Percentiles rank a stretch among this genome's conserved stretches.
Conservation (phyloP, 2,329 filamentous ascomycete species). For the Apiospora sp. region DNA sequence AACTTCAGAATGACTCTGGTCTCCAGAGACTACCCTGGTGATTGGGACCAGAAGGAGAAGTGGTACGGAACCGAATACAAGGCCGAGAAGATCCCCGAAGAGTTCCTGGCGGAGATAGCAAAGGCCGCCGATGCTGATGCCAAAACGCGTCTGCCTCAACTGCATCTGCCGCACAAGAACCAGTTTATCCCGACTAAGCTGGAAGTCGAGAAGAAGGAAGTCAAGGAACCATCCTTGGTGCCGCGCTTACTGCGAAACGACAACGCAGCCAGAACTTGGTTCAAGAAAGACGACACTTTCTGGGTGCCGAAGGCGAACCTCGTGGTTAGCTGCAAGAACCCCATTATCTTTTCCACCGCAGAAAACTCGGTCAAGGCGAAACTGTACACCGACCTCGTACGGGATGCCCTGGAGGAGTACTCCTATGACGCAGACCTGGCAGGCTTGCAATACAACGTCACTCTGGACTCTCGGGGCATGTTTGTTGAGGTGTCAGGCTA, state of each 20-base stretch:
- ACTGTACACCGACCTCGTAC: constrained; percentile 86
- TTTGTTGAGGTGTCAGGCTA: constrained; percentile 86
- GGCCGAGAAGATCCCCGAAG: constrained; percentile 81
- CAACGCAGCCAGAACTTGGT: constrained; percentile 83
- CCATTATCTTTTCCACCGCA: constrained; percentile 80
- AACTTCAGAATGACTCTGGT: constrained; percentile 88
- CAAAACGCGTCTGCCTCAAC: constrained; percentile 68
- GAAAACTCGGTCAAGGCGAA: constrained; percentile 90
- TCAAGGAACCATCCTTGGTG: constrained; percentile 74
- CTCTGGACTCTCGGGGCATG: constrained; percentile 74
- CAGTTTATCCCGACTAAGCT: constrained; percentile 94
- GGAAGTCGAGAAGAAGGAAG: constrained; percentile 92
- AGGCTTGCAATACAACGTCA: constrained; percentile 84
- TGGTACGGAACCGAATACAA: constrained; percentile 99
- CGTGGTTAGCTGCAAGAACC: constrained; percentile 80
- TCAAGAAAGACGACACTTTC: constrained; percentile 97
- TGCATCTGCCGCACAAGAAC: constrained; percentile 92
- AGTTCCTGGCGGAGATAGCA: constrained; percentile 76
- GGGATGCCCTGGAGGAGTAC: constrained; percentile 90
- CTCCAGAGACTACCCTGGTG: constrained; percentile 82
- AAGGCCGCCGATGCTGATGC: constrained; percentile 66
- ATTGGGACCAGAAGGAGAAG: constrained; percentile 88
- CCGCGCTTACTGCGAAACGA: constrained; percentile 90
- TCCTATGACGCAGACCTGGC: constrained; percentile 96
- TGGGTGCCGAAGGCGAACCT: constrained; percentile 97